Evolutionary conservation across 2,329 filamentous ascomycete genomes (phyloP), one percentile per base, ranked within the genome.

Genomic region (Pseudogymnoascus sp.): DNA sequence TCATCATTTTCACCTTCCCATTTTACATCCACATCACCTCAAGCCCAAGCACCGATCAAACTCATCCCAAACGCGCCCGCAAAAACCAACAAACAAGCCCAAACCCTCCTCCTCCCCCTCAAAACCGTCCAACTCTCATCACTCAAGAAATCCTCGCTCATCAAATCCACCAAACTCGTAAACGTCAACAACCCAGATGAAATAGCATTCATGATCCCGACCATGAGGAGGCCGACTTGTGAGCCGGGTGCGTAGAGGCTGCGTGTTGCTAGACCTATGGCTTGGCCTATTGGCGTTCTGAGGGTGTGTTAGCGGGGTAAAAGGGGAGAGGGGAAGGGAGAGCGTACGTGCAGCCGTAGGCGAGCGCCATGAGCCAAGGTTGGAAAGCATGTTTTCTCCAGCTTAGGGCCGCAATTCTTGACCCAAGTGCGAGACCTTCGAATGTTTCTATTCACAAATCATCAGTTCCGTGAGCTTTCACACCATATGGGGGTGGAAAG

Each of bases 181-280:
- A 92, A 95, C 3, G 93, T 79, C 35, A 95, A 76, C 62, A 95
- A 79, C 0, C 90, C 90, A 59, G 87, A 86, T 11, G 88, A 91
- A 60, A 95, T 87, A 42, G 90, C 89, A 69, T 95, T 93, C 80
- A 92, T 93, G 71, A 91, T 84, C n/a, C 90, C 90, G 6, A 93
- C 90, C 75, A 92, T 86, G 31, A 95, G 78, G 53, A 95, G 76
- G 0, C 90, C 90, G 0, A 85, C 83, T 72, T 90, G 82, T 70
- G 87, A 90, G 68, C 83, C 80, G 1, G 90, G 90, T 66, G 91
- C 89, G 75, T 93, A 95, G 67, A 93, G 78, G 40, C 84, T 85
- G 73, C 92, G 89, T 14, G 92, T 81, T 5, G 87, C 77, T 16
- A 95, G 79, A 0, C 90, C 90, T 61, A 95, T 88, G 3, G 89